These are phyloP conservation scores for Diaporthe velutina DNA, from an alignment of 2,329 filamentous ascomycete species.

Conservation along the genomic window DNA sequence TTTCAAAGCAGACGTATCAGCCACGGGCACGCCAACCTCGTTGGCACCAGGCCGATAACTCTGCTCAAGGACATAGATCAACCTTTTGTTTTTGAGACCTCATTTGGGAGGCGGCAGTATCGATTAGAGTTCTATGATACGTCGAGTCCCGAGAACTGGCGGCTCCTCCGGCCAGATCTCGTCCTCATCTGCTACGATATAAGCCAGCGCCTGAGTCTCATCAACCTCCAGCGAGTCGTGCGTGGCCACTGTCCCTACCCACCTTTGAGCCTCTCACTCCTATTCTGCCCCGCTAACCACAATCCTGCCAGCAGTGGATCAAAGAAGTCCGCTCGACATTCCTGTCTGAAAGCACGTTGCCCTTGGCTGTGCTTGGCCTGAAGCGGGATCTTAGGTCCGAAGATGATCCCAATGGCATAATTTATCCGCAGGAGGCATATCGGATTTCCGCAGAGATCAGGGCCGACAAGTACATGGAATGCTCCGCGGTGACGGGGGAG, in stretches of 20 bases:
- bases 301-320: slow-evolving; percentile 64
- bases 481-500: slow-evolving; percentile 72
- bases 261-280: not conserved
- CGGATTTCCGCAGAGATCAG: slow-evolving; percentile 68
- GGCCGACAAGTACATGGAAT: slow-evolving; percentile 74
- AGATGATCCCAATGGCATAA: slow-evolving; percentile 69
- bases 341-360: slow-evolving; percentile 60
- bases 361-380: slow-evolving; percentile 69
- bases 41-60: slow-evolving; percentile 54
- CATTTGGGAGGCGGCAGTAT: slow-evolving; percentile 59
- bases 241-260: slow-evolving; percentile 45
- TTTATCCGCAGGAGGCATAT: slow-evolving; percentile 73
- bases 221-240: slow-evolving; percentile 70
- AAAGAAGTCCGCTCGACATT: slow-evolving; percentile 66
- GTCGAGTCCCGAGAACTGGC: slow-evolving; percentile 70
- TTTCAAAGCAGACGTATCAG: slow-evolving; percentile 62
- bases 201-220: slow-evolving; percentile 67
- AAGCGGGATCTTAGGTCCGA: slow-evolving; percentile 72
- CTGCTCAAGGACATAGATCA: slow-evolving; percentile 70
- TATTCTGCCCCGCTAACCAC: slow-evolving; percentile 18
- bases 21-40: slow-evolving; percentile 49
- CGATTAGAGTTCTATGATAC: slow-evolving; percentile 73
- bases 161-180: slow-evolving; percentile 68
- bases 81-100: slow-evolving; percentile 70
- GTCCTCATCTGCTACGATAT: slow-evolving; percentile 74